These are phyloP conservation scores for Lactifluus subvellereus DNA, from an alignment of 768 basidiomycete species.

Conservation along the genomic window DNA sequence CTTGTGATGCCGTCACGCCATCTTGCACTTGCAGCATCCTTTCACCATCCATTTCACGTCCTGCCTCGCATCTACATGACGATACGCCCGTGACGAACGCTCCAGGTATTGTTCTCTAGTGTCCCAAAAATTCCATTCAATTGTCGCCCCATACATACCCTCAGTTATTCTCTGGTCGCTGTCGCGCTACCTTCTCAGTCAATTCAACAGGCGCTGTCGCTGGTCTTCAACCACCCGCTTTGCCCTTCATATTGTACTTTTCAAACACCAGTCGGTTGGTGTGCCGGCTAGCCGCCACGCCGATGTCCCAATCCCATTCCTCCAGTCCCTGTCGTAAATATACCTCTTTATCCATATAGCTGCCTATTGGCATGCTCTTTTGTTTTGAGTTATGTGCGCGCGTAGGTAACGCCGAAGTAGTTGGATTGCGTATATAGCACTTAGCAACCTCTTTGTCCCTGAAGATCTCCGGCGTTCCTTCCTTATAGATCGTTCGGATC, in stretches of 20 bases:
- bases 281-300: constrained; percentile 6
- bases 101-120: constrained; percentile 9
- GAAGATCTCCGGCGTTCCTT: not conserved
- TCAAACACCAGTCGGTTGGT: constrained; percentile 1
- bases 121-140: constrained; percentile 4
- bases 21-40: not conserved
- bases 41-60: constrained; percentile 1
- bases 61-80: constrained; percentile 11
- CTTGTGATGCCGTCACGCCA: constrained; percentile 12
- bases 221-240: not conserved
- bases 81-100: constrained; percentile 2
- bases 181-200: constrained; percentile 2
- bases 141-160: constrained; percentile 4
- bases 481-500: not conserved
- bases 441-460: not conserved
- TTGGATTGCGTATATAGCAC: not conserved
- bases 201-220: not conserved
- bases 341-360: constrained; percentile 18
- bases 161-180: constrained; percentile 1
- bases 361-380: not conserved
- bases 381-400: not conserved
- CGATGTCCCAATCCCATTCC: not conserved
- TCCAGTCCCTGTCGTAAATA: constrained; percentile 15
- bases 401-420: not conserved
- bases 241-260: constrained; percentile 13